phyloP scores from a whole-genome alignment of 208 protist species.

The Porcisia deanei region DNA sequence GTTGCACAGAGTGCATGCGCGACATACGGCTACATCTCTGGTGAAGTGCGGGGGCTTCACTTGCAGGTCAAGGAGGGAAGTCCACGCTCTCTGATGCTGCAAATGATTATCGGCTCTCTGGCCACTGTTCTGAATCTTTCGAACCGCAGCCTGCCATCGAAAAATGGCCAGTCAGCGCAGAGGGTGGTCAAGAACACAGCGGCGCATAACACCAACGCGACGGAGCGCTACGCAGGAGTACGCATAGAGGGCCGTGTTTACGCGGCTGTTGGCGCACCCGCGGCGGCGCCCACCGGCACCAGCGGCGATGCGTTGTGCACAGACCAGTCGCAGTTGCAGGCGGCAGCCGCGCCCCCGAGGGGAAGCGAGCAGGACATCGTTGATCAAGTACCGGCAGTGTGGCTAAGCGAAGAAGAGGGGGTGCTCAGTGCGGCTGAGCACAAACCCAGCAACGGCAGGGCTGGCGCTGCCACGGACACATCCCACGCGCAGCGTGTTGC shows the following conservation, averaged over 20 bases:
- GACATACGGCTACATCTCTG: conserved; percentile 68
- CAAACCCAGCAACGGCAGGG: conserved; percentile 7
- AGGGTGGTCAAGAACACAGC: background rate
- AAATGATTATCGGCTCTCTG: conserved; percentile 56
- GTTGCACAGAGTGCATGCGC: conserved; percentile 43
- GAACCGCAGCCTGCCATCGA: conserved; percentile 1
- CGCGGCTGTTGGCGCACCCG: conserved; percentile 2
- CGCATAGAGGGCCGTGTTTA: conserved; percentile 24
- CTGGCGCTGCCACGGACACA: conserved; percentile 12
- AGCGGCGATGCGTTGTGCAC: background rate
- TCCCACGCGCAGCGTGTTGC: conserved; percentile 28
- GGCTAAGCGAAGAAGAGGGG: background rate
- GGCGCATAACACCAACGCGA: background rate
- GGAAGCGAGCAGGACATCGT: background rate
- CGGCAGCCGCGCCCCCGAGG: background rate
- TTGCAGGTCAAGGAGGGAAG: conserved; percentile 44
- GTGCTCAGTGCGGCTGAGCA: conserved; percentile 12
- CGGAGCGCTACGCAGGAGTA: conserved; percentile 27
- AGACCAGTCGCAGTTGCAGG: background rate
- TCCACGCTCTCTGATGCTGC: conserved; percentile 61
- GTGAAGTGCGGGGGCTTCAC: conserved; percentile 75
- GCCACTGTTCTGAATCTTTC: conserved; percentile 42
- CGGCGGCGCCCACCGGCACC: background rate
- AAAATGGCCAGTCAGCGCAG: background rate
- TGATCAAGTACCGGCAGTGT: background rate